These are phyloP conservation scores for Fusarium burgessii DNA, from an alignment of 2,329 filamentous ascomycete genomes.

Conservation along the genomic window DNA sequence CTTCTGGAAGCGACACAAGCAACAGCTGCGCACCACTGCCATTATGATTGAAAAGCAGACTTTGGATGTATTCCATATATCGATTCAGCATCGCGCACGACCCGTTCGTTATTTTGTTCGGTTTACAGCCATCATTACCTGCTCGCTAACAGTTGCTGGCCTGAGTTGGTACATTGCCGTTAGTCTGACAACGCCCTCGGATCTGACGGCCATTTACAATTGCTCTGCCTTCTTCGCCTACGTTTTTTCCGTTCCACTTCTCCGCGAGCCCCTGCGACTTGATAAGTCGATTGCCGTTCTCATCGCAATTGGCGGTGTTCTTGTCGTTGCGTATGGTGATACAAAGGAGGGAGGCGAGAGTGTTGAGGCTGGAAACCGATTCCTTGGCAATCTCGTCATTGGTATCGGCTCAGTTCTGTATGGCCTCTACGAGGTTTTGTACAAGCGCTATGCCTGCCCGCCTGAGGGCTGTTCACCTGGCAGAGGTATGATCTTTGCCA, in stretches of 20 bases:
- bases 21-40: conserved; percentile 64
- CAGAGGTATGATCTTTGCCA: conserved; percentile 97
- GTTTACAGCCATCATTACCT: conserved; percentile 85
- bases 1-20: conserved; percentile 80
- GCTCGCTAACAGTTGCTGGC: conserved; percentile 87
- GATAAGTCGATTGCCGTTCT: conserved; percentile 90
- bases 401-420: conserved; percentile 92
- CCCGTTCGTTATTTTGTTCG: conserved; percentile 77
- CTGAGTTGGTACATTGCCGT: conserved; percentile 97
- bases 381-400: conserved; percentile 91
- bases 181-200: conserved; percentile 89
- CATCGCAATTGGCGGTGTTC: conserved; percentile 88
- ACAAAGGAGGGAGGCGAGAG: conserved; percentile 57
- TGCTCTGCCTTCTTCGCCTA: conserved; percentile 99
- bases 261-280: conserved; percentile 84
- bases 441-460: conserved; percentile 93
- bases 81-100: conserved; percentile 52
- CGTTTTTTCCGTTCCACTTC: conserved; percentile 90
- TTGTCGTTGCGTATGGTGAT: conserved; percentile 96
- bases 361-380: conserved; percentile 72
- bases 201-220: conserved; percentile 98
- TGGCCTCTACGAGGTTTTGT: conserved; percentile 96
- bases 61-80: conserved; percentile 69
- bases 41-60: conserved; percentile 89
- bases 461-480: conserved; percentile 86